Evolutionary conservation across 345 rosid genomes (phyloP).

Genomic region (Iberis pinnata): DNA sequence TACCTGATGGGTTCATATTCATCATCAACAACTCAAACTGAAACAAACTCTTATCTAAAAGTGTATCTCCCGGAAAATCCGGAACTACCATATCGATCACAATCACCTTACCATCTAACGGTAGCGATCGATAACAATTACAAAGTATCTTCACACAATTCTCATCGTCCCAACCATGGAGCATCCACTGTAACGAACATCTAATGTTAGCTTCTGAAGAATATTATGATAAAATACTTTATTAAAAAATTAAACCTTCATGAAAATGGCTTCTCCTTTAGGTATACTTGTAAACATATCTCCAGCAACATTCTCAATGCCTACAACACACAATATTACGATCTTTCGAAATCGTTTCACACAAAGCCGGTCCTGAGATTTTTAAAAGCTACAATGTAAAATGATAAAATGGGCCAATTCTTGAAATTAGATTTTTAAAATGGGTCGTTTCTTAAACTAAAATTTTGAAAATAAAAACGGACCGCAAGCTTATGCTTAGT

Average conservation of each 20-base stretch:
- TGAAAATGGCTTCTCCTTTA: constrained; percentile 60
- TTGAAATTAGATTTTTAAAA: too few species aligned
- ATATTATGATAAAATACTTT: neutral
- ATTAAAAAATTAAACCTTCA: constrained; percentile 42
- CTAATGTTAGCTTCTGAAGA: neutral
- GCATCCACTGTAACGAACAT: constrained; percentile 35
- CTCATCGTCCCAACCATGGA: constrained; percentile 38
- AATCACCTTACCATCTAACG: constrained; percentile 38
- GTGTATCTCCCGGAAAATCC: constrained; percentile 29
- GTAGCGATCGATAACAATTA: constrained; percentile 39
- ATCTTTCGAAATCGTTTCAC: neutral
- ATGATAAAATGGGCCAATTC: too few species aligned
- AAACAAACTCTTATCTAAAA: constrained; percentile 28
- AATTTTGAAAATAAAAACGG: too few species aligned
- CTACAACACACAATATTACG: constrained; percentile 9
- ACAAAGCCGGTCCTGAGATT: too few species aligned
- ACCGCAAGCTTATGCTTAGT: too few species aligned
- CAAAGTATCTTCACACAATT: constrained; percentile 40
- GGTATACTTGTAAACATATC: constrained; percentile 42
- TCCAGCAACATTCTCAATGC: constrained; percentile 39
- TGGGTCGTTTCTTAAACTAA: too few species aligned
- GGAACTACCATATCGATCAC: constrained; percentile 41
- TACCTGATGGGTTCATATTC: constrained; percentile 32
- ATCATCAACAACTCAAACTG: constrained; percentile 35
- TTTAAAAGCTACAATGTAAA: too few species aligned